phyloP scores from a whole-genome alignment of 768 basidiomycete genomes.

The Pilatotrama ljubarskyi region DNA sequence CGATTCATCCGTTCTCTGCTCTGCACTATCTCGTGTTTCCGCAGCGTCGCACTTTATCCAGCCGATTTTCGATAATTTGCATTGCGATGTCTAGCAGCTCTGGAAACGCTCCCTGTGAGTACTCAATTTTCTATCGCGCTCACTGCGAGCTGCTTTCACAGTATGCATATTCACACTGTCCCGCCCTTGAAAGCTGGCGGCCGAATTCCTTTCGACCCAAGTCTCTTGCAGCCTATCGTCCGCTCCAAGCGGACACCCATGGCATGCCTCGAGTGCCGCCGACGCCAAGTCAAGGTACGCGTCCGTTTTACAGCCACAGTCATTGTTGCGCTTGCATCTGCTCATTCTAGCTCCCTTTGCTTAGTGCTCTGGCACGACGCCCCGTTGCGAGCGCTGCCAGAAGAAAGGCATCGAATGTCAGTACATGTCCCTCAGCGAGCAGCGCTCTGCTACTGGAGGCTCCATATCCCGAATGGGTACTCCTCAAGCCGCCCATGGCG shows the following conservation, averaged over 20 bases:
- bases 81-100: constrained; percentile 2
- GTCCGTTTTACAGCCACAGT: not conserved
- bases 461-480: constrained; percentile 15
- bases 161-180: too few relatives aligned
- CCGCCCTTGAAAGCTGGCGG: not conserved
- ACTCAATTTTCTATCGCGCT: not conserved
- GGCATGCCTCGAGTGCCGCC: constrained; percentile 56
- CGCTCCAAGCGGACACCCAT: constrained; percentile 46
- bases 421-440: constrained; percentile 44
- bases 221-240: constrained; percentile 28
- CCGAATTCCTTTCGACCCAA: constrained; percentile 13
- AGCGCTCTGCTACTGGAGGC: constrained; percentile 21
- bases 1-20: not conserved
- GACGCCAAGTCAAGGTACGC: constrained; percentile 54
- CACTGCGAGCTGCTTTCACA: not conserved
- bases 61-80: not conserved
- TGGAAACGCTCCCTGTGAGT: constrained; percentile 2
- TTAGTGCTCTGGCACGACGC: constrained; percentile 30
- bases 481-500: not conserved
- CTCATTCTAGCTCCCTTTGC: not conserved
- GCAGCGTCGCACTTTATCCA: not conserved
- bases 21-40: not conserved
- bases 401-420: constrained; percentile 40
- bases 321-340: not conserved
- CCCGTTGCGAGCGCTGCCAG: constrained; percentile 43